Conservation (phyloP, 805 yeast species). For the Ogataea sp. region DNA sequence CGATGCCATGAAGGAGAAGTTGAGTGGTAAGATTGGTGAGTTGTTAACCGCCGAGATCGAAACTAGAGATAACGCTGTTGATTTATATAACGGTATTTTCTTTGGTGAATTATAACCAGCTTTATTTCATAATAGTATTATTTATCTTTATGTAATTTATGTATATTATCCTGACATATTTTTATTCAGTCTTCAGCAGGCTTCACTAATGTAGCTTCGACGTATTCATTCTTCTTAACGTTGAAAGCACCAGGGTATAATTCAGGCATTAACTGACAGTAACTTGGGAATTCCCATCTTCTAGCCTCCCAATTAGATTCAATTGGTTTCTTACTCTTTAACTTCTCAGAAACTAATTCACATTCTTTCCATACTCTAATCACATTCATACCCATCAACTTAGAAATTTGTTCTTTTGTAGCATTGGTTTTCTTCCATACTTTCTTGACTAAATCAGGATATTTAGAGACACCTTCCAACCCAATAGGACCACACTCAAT, state of each 20-base stretch:
- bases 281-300: conserved; percentile 30
- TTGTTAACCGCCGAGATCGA: conserved; percentile 42
- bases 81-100: conserved; percentile 56
- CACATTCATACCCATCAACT: conserved; percentile 36
- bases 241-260: conserved; percentile 27
- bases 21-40: conserved; percentile 54
- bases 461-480: conserved; percentile 46
- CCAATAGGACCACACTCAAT: conserved; percentile 39
- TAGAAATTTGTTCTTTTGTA: conserved; percentile 32
- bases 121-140: neutral
- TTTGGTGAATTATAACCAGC: conserved; percentile 50
- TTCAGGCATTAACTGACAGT: conserved; percentile 27
- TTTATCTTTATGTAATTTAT: neutral
- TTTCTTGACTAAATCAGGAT: conserved; percentile 39
- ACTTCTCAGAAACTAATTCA: conserved; percentile 22
- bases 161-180: neutral
- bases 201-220: too few species aligned
- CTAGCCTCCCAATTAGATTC: conserved; percentile 34
- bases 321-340: conserved; percentile 13
- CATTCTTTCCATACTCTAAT: conserved; percentile 37
- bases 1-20: conserved; percentile 28
- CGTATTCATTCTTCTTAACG: conserved; percentile 25
- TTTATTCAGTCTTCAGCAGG: too few species aligned
- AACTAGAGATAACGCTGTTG: conserved; percentile 39
- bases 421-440: conserved; percentile 26